Evolutionary conservation across 169 alveolate genomes (phyloP).

Genomic region (Plasmodium gonderi): DNA sequence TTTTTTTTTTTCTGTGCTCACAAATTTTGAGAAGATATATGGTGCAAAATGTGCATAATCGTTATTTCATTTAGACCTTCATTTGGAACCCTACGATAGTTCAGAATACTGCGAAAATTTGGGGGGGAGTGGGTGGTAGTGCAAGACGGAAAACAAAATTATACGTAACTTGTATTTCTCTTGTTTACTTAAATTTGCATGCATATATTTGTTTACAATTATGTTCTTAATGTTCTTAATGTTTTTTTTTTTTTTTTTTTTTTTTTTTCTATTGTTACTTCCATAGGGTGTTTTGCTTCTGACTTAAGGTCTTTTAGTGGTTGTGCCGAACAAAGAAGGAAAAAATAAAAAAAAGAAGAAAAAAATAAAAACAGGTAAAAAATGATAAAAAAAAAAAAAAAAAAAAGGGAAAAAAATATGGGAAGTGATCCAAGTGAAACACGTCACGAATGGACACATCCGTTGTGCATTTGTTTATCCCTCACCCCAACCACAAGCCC

Average conservation of each 20-base stretch:
- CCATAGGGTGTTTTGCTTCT: slow-evolving; percentile 43
- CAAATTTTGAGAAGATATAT: slow-evolving; percentile 69
- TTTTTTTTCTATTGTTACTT: slow-evolving; percentile 30
- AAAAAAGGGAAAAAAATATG: not conserved
- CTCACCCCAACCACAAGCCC: no score
- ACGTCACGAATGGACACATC: not conserved
- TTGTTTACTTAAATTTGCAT: not conserved
- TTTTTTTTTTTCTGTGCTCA: slow-evolving; percentile 7
- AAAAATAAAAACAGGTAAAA: no score
- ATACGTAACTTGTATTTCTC: not conserved
- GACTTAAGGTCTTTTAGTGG: slow-evolving; percentile 32
- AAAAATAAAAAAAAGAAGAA: not conserved
- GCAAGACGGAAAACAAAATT: not conserved
- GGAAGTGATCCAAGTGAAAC: not conserved
- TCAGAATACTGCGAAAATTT: slow-evolving; percentile 46
- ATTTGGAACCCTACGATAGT: slow-evolving; percentile 38
- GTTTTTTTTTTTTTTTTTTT: not conserved
- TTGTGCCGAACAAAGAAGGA: not conserved
- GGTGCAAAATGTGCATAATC: slow-evolving; percentile 50
- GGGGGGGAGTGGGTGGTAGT: not conserved
- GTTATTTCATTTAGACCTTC: slow-evolving; percentile 67
- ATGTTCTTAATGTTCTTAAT: not conserved
- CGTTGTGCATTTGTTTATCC: no score
- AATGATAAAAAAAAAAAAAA: not conserved
- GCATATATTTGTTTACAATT: not conserved